A percentile compares a stretch with the other conserved stretches of the same genome.
These are phyloP conservation scores for Phylloporus rhodoxanthus DNA, from an alignment of 768 basidiomycete species.

Conservation along the genomic window DNA sequence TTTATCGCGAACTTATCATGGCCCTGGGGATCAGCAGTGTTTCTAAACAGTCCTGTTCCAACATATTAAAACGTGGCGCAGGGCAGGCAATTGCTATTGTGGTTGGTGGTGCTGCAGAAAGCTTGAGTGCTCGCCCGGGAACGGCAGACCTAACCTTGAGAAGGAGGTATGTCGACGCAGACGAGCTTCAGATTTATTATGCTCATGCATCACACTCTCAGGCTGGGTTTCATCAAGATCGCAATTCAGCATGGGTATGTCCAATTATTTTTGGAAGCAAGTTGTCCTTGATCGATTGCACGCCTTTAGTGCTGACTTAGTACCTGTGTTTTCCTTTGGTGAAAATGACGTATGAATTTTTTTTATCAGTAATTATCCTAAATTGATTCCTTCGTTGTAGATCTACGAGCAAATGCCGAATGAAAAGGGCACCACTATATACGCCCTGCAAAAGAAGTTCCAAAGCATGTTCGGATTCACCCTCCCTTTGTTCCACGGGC, in stretches of 20 bases:
- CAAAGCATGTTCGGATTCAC: slow-evolving; percentile 94
- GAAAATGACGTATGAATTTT: slow-evolving; percentile 82
- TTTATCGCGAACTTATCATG: slow-evolving; percentile 90
- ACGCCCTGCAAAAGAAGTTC: slow-evolving; percentile 84
- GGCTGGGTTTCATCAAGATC: slow-evolving; percentile 92
- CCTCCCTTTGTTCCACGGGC: slow-evolving; percentile 92
- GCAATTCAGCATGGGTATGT: slow-evolving; percentile 83
- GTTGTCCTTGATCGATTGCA: slow-evolving; percentile 1
- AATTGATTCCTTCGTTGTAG: slow-evolving; percentile 35
- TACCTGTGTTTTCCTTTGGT: slow-evolving; percentile 97
- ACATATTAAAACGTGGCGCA: slow-evolving; percentile 64
- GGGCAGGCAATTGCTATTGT: slow-evolving; percentile 85
- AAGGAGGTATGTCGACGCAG: slow-evolving; percentile 43
- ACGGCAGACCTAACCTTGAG: slow-evolving; percentile 85
- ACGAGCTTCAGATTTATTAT: not conserved
- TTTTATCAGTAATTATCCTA: not conserved
- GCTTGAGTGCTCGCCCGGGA: slow-evolving; percentile 90
- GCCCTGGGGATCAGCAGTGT: slow-evolving; percentile 89
- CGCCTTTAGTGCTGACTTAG: slow-evolving; percentile 73
- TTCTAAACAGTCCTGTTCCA: slow-evolving; percentile 82
- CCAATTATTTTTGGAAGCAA: not conserved
- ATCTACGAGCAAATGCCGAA: slow-evolving; percentile 98
- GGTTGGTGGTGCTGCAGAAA: slow-evolving; percentile 94
- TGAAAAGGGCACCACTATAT: slow-evolving; percentile 83
- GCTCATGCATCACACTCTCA: slow-evolving; percentile 19